phyloP scores from a whole-genome alignment of 2,329 filamentous ascomycete genomes.

The Biscogniauxia sp. region DNA sequence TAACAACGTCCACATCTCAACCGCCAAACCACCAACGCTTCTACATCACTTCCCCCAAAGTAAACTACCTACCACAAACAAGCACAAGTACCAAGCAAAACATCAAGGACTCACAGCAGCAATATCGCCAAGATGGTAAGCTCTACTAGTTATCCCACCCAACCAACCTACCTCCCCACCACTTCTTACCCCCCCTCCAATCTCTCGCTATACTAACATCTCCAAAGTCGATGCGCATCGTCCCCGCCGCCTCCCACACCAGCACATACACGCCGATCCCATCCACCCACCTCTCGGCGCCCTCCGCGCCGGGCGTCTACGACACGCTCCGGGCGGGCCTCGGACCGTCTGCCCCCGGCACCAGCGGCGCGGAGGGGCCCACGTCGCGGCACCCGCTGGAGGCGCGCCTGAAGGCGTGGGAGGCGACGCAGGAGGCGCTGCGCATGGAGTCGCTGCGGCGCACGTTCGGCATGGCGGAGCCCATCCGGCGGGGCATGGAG shows the following conservation, averaged over 20 bases:
- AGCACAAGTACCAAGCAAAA: background rate
- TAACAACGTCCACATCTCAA: background rate
- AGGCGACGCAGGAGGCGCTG: slow-evolving; percentile 81
- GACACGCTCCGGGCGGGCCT: slow-evolving; percentile 88
- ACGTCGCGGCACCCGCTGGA: slow-evolving; percentile 85
- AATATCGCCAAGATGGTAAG: slow-evolving; percentile 50
- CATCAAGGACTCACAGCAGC: background rate
- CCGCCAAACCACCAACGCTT: background rate
- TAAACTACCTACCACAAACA: background rate
- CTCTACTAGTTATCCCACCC: slow-evolving; percentile 6
- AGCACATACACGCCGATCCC: slow-evolving; percentile 62
- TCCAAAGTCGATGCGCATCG: slow-evolving; percentile 80
- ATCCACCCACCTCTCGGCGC: slow-evolving; percentile 64
- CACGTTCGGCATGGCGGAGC: slow-evolving; percentile 89
- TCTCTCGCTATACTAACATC: slow-evolving; percentile 13
- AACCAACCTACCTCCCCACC: background rate
- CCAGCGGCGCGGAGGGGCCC: slow-evolving; percentile 37
- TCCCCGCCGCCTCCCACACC: slow-evolving; percentile 67
- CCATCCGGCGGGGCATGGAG: slow-evolving; percentile 91
- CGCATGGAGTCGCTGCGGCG: slow-evolving; percentile 79
- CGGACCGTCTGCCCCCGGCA: slow-evolving; percentile 55
- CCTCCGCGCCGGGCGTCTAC: slow-evolving; percentile 89
- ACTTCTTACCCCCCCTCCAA: background rate
- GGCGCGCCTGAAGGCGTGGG: slow-evolving; percentile 84
- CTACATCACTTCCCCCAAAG: background rate